Evolutionary conservation across 371 early-diverging fungal genomes (phyloP), one percentile per base, ranked within the genome.

Genomic region (Mucor piriformis): DNA sequence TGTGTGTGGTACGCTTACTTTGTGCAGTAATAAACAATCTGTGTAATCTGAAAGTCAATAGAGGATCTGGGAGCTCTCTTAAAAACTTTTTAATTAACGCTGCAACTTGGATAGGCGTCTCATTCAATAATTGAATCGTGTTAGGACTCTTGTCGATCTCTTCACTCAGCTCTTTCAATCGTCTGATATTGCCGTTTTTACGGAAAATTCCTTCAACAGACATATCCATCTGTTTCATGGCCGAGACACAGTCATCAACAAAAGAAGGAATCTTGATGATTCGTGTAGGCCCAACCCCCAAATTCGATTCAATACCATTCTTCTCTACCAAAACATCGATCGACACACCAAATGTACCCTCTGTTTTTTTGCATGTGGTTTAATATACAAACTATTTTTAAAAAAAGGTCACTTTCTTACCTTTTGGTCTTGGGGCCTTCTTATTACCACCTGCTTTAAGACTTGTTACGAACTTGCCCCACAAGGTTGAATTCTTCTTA

Each of bases 191-290:
- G 10, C 98, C 98, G 66, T 95, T 97, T 73, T 95, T 97, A 56
- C 98, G 86, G 81, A 98, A 98, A 10, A 97, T 90, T 8, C 98
- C 98, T 70, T 97, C 97, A 3, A 92, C 86, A 0, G 88, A 81
- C 82, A 66, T 87, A 89, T 92, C 95, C 90, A 90, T 93, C 35
- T 81, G 74, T 25, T 84, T 83, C 81, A 96, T 78, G 2, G 86
- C 84, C 0, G 83, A 81, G 48, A 96, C 88, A 64, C 89, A 85
- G 34, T 84, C 80, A 51, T 97, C 95, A 33, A 97, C 78, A 70
- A 97, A 89, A 47, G 82, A 74, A 24, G 98, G 98, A 16, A 97
- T 87, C 20, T 87, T 81, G 55, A 67, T 67, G 32, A 89, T 80
- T n/a, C 86, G 74, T 20, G 86, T 86, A 13, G 92, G 91, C 0